Evolutionary conservation across 78 protist species (phyloP).

Genomic region (Pigoraptor vietnamica): DNA sequence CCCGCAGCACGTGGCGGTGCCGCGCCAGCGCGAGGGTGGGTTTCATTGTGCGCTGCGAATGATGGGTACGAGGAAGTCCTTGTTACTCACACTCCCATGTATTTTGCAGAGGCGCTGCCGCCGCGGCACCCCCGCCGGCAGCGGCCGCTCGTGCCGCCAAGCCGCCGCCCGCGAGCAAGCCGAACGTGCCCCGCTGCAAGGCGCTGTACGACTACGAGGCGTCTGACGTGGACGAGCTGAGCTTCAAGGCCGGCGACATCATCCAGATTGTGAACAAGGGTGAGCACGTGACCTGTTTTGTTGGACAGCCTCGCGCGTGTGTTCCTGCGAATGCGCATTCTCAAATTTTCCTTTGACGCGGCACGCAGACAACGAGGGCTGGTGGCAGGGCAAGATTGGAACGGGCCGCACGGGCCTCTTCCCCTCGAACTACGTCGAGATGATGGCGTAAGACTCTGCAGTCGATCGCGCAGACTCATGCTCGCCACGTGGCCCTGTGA

Average conservation of each 20-base stretch:
- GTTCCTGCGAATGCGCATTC: neutral
- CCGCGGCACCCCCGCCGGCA: neutral
- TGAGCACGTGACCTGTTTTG: neutral
- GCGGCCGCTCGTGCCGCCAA: neutral
- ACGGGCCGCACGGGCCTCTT: neutral
- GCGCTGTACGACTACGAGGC: constrained; percentile 34
- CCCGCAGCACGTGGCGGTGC: neutral
- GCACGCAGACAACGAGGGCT: neutral
- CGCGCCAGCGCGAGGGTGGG: neutral
- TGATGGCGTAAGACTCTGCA: neutral
- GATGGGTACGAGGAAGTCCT: no score
- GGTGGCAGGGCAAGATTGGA: constrained; percentile 20
- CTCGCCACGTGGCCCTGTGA: neutral
- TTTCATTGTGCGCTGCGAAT: no score
- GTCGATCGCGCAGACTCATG: neutral
- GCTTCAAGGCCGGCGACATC: constrained; percentile 6
- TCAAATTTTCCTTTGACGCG: neutral
- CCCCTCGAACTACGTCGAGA: neutral
- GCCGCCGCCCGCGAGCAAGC: constrained; percentile 6
- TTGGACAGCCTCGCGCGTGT: neutral
- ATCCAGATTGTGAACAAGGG: constrained; percentile 8
- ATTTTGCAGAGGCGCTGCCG: neutral
- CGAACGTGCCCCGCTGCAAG: constrained; percentile 1
- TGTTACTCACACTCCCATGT: neutral
- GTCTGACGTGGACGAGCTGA: constrained; percentile 23